Evolutionary conservation across 2,329 filamentous ascomycete genomes (phyloP).

Genomic region (Trichoderma simmonsii): DNA sequence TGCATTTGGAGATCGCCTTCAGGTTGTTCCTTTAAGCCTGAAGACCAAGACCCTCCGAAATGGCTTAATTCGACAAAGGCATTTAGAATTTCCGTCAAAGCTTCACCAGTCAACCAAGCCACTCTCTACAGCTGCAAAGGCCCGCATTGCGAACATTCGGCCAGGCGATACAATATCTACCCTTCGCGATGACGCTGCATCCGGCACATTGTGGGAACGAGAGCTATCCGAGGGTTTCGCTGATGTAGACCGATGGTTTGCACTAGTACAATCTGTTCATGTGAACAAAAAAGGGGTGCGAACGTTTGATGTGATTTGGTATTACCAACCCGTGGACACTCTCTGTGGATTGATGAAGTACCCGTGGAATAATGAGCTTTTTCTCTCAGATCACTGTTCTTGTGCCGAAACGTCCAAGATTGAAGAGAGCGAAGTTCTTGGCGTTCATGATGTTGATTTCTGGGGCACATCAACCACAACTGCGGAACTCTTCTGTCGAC

Average conservation of each 20-base stretch:
- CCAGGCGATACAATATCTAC: constrained; percentile 51
- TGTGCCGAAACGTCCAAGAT: constrained; percentile 53
- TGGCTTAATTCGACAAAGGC: constrained; percentile 27
- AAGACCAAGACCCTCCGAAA: constrained; percentile 30
- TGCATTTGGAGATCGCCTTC: constrained; percentile 54
- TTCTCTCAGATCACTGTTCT: constrained; percentile 73
- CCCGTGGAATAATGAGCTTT: constrained; percentile 69
- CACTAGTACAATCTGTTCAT: constrained; percentile 60
- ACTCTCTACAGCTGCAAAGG: constrained; percentile 23
- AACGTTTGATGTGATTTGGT: constrained; percentile 66
- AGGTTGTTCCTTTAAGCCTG: constrained; percentile 31
- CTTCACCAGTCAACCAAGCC: constrained; percentile 25
- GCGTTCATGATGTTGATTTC: constrained; percentile 57
- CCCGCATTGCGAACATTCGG: constrained; percentile 35
- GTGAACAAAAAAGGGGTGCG: constrained; percentile 32
- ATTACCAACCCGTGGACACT: constrained; percentile 70
- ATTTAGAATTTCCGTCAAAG: constrained; percentile 28
- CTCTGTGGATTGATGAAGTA: constrained; percentile 66
- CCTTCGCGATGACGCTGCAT: constrained; percentile 42
- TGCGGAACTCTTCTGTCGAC: constrained; percentile 64
- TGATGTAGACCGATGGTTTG: constrained; percentile 62
- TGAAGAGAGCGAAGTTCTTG: constrained; percentile 52
- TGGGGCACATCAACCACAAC: constrained; percentile 46
- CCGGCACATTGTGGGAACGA: constrained; percentile 55
- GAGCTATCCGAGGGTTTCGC: constrained; percentile 41